A percentile compares a stretch with the other conserved stretches of the same genome.
phyloP scores from a whole-genome alignment of 768 basidiomycete species.

The Hygrophoropsis aurantiaca region DNA sequence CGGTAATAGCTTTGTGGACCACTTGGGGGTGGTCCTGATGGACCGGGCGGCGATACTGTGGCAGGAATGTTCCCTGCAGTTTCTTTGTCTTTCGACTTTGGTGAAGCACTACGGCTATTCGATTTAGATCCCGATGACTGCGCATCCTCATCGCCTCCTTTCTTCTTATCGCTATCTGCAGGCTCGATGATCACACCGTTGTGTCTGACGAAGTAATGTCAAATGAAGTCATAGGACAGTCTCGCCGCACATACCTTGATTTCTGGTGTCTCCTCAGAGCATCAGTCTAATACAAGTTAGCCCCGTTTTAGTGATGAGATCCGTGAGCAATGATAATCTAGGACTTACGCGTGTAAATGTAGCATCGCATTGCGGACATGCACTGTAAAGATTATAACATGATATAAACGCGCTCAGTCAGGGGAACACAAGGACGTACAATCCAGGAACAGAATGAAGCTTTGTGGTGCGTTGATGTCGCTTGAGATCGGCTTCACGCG shows the following conservation, averaged over 20 bases:
- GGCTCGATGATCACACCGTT: conserved; percentile 68
- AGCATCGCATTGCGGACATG: conserved; percentile 79
- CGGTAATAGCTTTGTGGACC: conserved; percentile 65
- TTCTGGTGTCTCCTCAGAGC: conserved; percentile 79
- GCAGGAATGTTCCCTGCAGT: conserved; percentile 24
- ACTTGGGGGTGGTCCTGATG: conserved; percentile 29
- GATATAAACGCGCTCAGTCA: not conserved
- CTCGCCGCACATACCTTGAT: conserved; percentile 52
- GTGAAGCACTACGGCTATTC: conserved; percentile 52
- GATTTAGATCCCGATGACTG: conserved; percentile 44
- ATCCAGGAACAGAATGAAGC: conserved; percentile 70
- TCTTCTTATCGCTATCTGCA: conserved; percentile 21
- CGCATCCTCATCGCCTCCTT: conserved; percentile 20
- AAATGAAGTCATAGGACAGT: conserved; percentile 5
- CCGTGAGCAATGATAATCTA: conserved; percentile 11
- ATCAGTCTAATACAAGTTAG: conserved; percentile 56
- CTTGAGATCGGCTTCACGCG: conserved; percentile 80
- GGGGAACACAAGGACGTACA: conserved; percentile 42
- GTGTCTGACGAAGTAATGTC: conserved; percentile 39
- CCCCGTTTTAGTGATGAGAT: not conserved
- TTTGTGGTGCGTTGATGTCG: conserved; percentile 81
- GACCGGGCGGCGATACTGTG: conserved; percentile 31
- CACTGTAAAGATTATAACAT: conserved; percentile 35
- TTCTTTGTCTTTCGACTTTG: conserved; percentile 40
- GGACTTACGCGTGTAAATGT: conserved; percentile 72